These are phyloP conservation scores for Naganishia vaughanmartiniae DNA, from an alignment of 768 basidiomycete genomes.

Conservation along the genomic window DNA sequence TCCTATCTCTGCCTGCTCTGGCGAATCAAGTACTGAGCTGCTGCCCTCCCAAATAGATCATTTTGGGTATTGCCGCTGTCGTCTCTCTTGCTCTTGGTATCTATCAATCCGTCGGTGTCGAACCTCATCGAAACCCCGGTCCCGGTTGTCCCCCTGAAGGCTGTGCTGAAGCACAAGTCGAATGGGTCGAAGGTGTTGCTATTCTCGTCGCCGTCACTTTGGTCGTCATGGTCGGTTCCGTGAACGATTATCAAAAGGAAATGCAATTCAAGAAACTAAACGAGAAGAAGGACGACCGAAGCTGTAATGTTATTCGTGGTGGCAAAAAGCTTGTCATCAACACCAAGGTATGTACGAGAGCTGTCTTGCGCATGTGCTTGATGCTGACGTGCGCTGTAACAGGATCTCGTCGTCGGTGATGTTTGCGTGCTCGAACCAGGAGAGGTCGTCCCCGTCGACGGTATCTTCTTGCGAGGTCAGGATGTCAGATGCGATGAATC, in stretches of 20 bases:
- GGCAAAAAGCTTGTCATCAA: slow-evolving; percentile 67
- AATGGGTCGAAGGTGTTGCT: slow-evolving; percentile 85
- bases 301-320: slow-evolving; percentile 77
- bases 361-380: background rate
- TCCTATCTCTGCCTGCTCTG: slow-evolving; percentile 37
- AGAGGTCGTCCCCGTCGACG: slow-evolving; percentile 93
- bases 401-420: slow-evolving; percentile 93
- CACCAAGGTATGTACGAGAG: slow-evolving; percentile 63
- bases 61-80: slow-evolving; percentile 86
- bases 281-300: slow-evolving; percentile 91
- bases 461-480: slow-evolving; percentile 86
- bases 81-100: slow-evolving; percentile 90
- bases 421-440: slow-evolving; percentile 88
- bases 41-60: no score
- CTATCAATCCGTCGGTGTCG: slow-evolving; percentile 84
- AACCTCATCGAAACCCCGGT: slow-evolving; percentile 55
- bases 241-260: slow-evolving; percentile 99
- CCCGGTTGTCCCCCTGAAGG: slow-evolving; percentile 49
- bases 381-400: slow-evolving; percentile 35
- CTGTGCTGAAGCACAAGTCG: slow-evolving; percentile 68
- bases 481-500: slow-evolving; percentile 95
- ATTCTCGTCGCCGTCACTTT: slow-evolving; percentile 58
- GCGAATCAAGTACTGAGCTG: no score
- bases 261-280: slow-evolving; percentile 89
- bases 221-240: slow-evolving; percentile 74